phyloP scores from a whole-genome alignment of 192 early-diverging fungal species.

The Geranomyces variabilis region DNA sequence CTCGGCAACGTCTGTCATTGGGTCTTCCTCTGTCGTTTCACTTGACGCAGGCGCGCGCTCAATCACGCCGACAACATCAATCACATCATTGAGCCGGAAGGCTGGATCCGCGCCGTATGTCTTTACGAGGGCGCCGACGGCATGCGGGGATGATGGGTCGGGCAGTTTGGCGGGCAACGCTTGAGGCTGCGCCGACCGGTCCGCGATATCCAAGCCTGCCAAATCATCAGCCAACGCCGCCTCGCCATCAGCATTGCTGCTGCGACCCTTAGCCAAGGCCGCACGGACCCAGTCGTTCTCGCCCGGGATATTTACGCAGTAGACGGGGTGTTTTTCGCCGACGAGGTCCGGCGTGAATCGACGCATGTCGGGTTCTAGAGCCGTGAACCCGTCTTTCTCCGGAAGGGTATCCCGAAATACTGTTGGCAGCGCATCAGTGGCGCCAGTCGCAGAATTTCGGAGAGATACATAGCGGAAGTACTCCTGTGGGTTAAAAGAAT shows the following conservation, averaged over 20 bases:
- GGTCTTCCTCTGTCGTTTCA: constrained; percentile 3
- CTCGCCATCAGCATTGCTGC: neutral
- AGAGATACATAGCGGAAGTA: constrained; percentile 29
- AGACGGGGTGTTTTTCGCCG: constrained; percentile 27
- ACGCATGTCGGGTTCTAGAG: constrained; percentile 10
- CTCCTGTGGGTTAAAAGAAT: constrained; percentile 41
- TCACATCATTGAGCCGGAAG: constrained; percentile 26
- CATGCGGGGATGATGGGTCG: neutral
- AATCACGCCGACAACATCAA: constrained; percentile 27
- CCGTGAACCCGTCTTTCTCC: constrained; percentile 1
- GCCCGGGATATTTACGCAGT: constrained; percentile 19
- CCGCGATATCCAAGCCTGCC: neutral
- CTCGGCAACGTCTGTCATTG: constrained; percentile 11
- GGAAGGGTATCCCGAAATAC: constrained; percentile 14
- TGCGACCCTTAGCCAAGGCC: neutral
- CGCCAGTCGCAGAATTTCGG: constrained; percentile 30
- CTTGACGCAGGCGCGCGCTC: neutral
- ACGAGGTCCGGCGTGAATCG: neutral
- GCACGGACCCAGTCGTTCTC: constrained; percentile 17
- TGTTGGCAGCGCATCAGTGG: constrained; percentile 1
- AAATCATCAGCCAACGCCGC: neutral
- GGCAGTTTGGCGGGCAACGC: constrained; percentile 15
- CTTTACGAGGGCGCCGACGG: constrained; percentile 22
- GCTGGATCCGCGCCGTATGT: constrained; percentile 22
- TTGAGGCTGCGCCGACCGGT: neutral